Base-by-base conservation (phyloP, 2,329 filamentous ascomycete species). In the Trichophyton schoenleinii region DNA sequence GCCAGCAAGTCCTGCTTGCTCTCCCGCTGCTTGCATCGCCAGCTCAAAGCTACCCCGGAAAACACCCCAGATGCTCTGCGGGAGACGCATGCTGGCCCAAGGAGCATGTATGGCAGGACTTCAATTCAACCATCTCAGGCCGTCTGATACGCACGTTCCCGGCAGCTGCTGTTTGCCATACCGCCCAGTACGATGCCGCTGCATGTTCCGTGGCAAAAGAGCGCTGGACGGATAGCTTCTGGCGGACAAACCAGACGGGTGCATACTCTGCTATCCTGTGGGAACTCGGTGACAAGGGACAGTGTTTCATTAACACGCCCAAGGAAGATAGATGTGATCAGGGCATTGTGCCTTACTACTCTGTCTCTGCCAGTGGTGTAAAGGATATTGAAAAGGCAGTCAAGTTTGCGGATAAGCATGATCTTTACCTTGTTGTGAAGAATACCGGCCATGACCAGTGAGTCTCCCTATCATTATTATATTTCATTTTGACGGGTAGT, bases 371-470 rank as follows among this genome's bases (percentile, higher is more conserved):
- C 5, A 38, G 52, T 5, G 60, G 60, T 25, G 59, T 66, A 3
- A 48, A 59, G n/a, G 64, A 68, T 62, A 58, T 69, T 22, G 59
- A 64, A 28, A 60, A 62, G 34, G 66, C 66, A 15, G 65, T 70
- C 22, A 66, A 64, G n/a, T 70, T 70, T 42, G 68, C 69, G 48
- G 61, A 55, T 25, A 60, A 66, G 34, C 64, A 68, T 34, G 62
- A 70, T 34, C 52, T 70, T 13, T 68, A 68, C 58, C 63, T 70
- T 28, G 67, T 68, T 6, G 65, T 70, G 34, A 70, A 70, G 61
- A 70, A 70, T 55, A 70, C 68, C 0, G 68, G 68, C 13, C 68
- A 70, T 60, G 66, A 67, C 61, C 67, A 69, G 67, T 68, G 52
- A 60, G 66, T 66, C 9, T 25, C 7, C 8, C 18, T 25, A 28